Base-by-base conservation (phyloP, 495 filamentous ascomycete species). In the Annulohypoxylon stygium region DNA sequence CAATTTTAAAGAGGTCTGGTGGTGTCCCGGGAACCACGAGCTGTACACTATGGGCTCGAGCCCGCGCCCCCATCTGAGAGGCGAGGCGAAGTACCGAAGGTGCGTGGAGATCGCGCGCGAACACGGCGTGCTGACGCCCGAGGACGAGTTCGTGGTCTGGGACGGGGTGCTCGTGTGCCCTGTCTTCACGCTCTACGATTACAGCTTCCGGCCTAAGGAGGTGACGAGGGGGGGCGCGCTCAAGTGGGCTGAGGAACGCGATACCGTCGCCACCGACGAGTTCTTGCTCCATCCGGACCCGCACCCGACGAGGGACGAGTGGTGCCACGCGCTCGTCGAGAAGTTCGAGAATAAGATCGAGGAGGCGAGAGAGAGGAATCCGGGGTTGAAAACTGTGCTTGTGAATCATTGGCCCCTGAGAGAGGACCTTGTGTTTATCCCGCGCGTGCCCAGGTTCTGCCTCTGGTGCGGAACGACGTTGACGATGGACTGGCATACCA, bases 21-120 rank as follows among this genome's bases (percentile, higher is more conserved):
- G 78, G 78, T 79, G 78, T 30, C 78, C 78, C 3, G 78, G 78
- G 30, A 80, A 80, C 64, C 78, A 80, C 55, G 78, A 80, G 74
- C 76, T 80, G 54, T 80, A 80, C 74, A 76, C 77, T 9, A 63
- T 79, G 69, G 58, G 37, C 23, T 66, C 74, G 58, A 61, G 74
- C 9, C 65, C 76, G 14, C 62, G 60, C 9, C 75, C 70, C n/a
- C 68, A 75, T 57, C 67, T 77, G 2, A 64, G 73, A 3, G 78
- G 78, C 34, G 73, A 76, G 65, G 69, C 62, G 43, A 79, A 79
- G 63, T 80, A 79, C 70, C 61, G 67, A 9, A 61, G 72, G 33
- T 78, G 77, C 69, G 69, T 80, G 14, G 71, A 72, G 30, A 9
- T 78, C 1, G 78, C 78, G 33, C 73, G 74, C 3, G 39, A 61